Conservation (phyloP, 495 filamentous ascomycete species). For the Ramalina intermedia region DNA sequence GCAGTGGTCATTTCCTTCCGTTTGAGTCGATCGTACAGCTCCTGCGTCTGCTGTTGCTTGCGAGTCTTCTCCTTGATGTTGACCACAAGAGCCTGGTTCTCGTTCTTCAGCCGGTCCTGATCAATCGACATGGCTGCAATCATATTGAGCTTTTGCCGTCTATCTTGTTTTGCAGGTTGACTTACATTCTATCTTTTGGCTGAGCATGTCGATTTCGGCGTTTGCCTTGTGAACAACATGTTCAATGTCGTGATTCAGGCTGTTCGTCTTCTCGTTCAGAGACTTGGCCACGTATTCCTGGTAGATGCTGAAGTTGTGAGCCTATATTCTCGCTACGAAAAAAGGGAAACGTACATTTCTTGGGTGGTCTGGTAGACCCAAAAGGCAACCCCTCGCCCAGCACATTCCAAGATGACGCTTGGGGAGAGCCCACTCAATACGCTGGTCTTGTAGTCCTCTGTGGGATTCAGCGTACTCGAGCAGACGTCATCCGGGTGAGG, state of each 20-base stretch:
- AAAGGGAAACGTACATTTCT: constrained; percentile 50
- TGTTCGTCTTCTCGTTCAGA: constrained; percentile 59
- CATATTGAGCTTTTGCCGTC: background rate
- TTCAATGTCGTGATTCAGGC: constrained; percentile 57
- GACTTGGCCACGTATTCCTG: constrained; percentile 63
- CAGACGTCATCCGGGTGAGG: constrained; percentile 65
- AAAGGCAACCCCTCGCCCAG: constrained; percentile 68
- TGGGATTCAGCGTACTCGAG: constrained; percentile 60
- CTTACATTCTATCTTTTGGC: constrained; percentile 43
- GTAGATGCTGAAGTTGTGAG: constrained; percentile 45
- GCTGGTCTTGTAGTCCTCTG: constrained; percentile 89
- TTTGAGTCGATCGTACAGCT: constrained; percentile 75
- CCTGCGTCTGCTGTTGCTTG: constrained; percentile 63
- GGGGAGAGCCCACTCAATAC: constrained; percentile 77
- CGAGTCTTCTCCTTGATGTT: constrained; percentile 59
- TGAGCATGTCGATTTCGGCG: constrained; percentile 53
- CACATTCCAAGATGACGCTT: constrained; percentile 78
- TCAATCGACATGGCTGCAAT: constrained; percentile 47
- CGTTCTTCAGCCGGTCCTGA: constrained; percentile 52
- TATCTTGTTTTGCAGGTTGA: background rate
- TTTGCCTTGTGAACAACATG: constrained; percentile 74
- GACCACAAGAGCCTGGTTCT: constrained; percentile 61
- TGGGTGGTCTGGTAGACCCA: constrained; percentile 88
- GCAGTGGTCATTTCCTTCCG: constrained; percentile 52
- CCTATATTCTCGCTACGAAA: background rate